Percentiles rank a stretch among this genome's conserved stretches.
Evolutionary conservation across 176 grass and related monocot species (phyloP).

Genomic region (Aegilops tauschii): DNA sequence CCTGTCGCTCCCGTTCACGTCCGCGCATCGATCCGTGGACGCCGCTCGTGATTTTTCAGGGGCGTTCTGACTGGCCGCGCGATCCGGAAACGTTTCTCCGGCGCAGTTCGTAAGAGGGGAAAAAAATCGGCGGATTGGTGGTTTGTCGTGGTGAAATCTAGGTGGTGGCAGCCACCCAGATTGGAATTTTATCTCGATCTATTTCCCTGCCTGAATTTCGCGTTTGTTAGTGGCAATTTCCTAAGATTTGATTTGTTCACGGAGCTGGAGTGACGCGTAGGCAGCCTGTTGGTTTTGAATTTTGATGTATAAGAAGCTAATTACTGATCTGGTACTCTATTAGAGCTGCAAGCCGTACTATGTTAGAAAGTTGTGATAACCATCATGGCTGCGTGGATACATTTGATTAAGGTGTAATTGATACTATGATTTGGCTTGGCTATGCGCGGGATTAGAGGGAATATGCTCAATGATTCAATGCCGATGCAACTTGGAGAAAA

Average conservation of each 20-base stretch:
- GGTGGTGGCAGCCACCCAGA: neutral
- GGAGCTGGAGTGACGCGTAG: neutral
- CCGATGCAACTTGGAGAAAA: neutral
- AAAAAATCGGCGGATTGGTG: neutral
- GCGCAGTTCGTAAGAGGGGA: neutral
- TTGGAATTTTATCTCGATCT: constrained; percentile 27
- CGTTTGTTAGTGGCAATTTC: neutral
- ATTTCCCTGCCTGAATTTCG: neutral
- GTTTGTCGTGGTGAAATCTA: neutral
- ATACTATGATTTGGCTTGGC: no score
- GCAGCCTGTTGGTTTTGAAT: neutral
- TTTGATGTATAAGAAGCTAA: neutral
- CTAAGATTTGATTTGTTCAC: neutral
- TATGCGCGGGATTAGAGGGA: neutral
- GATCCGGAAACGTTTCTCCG: neutral
- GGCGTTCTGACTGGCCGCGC: neutral
- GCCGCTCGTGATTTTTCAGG: neutral
- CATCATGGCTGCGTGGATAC: no score
- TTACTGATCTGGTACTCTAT: constrained; percentile 11
- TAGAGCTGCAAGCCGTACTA: neutral
- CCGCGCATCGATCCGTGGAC: neutral
- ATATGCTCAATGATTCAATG: neutral
- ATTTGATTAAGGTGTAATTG: no score
- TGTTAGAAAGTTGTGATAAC: no score
- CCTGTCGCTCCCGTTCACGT: constrained; percentile 8